Percentiles rank a stretch among this genome's conserved stretches.
Conservation (phyloP, 371 early-diverging fungal species). For the Mortierella sp. region DNA sequence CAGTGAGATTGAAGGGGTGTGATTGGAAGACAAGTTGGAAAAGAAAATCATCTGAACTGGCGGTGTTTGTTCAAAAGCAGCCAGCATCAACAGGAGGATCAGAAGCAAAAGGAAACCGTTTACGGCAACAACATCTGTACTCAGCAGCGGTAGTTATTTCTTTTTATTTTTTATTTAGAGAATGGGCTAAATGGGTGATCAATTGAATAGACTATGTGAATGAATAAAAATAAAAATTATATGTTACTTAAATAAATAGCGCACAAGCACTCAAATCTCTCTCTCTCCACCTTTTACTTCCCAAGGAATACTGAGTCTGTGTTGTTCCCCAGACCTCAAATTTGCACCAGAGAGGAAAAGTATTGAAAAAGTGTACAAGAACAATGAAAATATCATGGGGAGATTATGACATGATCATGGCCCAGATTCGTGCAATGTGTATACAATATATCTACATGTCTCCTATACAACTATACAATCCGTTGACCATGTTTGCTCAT, state of each 20-base stretch:
- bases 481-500: not conserved
- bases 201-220: not conserved
- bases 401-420: not conserved
- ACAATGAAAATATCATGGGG: not conserved
- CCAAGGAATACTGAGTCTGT: not conserved
- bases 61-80: not conserved
- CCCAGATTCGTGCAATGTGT: not conserved
- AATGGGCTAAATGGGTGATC: not conserved
- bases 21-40: not conserved
- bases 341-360: not conserved
- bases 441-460: not conserved
- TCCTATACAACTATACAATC: not conserved
- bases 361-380: not conserved
- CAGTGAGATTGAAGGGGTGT: not conserved
- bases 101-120: not conserved
- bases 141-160: not conserved
- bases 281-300: slow-evolving; percentile 6
- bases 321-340: not conserved
- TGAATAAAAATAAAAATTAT: not conserved
- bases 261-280: slow-evolving; percentile 12
- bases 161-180: not conserved
- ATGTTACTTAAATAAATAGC: slow-evolving; percentile 2
- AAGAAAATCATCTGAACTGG: not conserved
- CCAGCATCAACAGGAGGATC: not conserved
- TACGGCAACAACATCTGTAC: slow-evolving; percentile 3